phyloP scores from a whole-genome alignment of 176 grass and related monocot genomes.

The Ensete ventricosum region DNA sequence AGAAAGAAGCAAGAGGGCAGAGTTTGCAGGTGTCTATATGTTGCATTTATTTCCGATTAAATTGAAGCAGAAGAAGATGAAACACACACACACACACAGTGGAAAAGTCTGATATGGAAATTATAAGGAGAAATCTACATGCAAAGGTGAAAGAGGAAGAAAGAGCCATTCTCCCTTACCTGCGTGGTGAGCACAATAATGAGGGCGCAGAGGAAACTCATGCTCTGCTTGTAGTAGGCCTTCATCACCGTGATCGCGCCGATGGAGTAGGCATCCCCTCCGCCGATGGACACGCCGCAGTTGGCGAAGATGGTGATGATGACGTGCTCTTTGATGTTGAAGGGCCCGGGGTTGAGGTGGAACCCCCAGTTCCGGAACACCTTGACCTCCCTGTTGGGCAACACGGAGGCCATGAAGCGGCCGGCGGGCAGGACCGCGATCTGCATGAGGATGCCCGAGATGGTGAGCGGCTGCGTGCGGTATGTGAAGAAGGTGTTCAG shows the following conservation, averaged over 20 bases:
- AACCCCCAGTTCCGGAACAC: constrained; percentile 6
- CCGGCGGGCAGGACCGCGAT: constrained; percentile 11
- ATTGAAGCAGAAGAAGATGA: neutral
- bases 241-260: constrained; percentile 22
- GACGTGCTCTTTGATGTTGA: constrained; percentile 20
- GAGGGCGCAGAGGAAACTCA: constrained; percentile 8
- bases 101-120: too few species aligned
- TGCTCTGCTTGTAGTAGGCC: constrained; percentile 14
- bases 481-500: constrained; percentile 27
- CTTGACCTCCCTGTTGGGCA: constrained; percentile 10
- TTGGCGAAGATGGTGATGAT: constrained; percentile 24
- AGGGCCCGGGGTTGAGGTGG: constrained; percentile 19
- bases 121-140: neutral
- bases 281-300: constrained; percentile 18
- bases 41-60: too few species aligned
- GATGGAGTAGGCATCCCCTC: constrained; percentile 21
- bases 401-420: constrained; percentile 10
- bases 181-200: constrained; percentile 21
- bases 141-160: neutral
- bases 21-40: neutral
- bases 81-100: too few species aligned
- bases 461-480: constrained; percentile 23
- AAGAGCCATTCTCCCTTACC: neutral
- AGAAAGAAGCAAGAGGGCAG: neutral
- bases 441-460: constrained; percentile 21